Evolutionary conservation across 2,329 filamentous ascomycete genomes (phyloP).

Genomic region (Hypoxylon sp.): DNA sequence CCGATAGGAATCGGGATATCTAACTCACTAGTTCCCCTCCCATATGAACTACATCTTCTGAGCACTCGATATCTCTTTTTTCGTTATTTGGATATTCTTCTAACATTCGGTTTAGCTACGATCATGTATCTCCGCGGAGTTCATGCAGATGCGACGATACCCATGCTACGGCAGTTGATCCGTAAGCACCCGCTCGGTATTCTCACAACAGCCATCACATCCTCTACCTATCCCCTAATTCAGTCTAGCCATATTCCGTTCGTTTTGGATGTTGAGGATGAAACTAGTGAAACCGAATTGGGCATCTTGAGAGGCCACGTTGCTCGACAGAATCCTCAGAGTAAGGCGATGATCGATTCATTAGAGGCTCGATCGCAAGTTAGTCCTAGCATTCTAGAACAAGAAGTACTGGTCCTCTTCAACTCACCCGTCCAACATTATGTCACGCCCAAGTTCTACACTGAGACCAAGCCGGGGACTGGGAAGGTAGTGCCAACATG

Average conservation of each 20-base stretch:
- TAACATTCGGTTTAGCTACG: not conserved
- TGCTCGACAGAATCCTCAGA: conserved; percentile 74
- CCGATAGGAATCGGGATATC: not conserved
- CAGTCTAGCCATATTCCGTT: conserved; percentile 75
- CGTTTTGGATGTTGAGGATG: conserved; percentile 66
- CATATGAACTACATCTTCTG: not conserved
- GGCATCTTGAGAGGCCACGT: conserved; percentile 72
- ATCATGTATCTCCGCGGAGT: conserved; percentile 71
- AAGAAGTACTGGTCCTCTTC: conserved; percentile 76
- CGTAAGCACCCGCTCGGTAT: conserved; percentile 73
- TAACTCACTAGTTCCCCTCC: not conserved
- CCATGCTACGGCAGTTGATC: conserved; percentile 69
- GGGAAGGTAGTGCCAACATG: conserved; percentile 80
- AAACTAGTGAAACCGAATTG: conserved; percentile 59
- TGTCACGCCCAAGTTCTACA: conserved; percentile 78
- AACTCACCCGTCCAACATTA: conserved; percentile 72
- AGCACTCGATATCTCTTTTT: not conserved
- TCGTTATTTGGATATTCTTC: not conserved
- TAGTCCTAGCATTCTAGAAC: conserved; percentile 54
- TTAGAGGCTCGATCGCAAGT: conserved; percentile 46
- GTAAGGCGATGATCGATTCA: conserved; percentile 71
- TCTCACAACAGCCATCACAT: conserved; percentile 73
- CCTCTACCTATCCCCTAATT: conserved; percentile 63
- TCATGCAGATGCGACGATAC: conserved; percentile 67
- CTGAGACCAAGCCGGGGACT: conserved; percentile 73